Evolutionary conservation across 2,329 filamentous ascomycete genomes (phyloP), one percentile per base, ranked within the genome.

Genomic region (Fusarium secorum): DNA sequence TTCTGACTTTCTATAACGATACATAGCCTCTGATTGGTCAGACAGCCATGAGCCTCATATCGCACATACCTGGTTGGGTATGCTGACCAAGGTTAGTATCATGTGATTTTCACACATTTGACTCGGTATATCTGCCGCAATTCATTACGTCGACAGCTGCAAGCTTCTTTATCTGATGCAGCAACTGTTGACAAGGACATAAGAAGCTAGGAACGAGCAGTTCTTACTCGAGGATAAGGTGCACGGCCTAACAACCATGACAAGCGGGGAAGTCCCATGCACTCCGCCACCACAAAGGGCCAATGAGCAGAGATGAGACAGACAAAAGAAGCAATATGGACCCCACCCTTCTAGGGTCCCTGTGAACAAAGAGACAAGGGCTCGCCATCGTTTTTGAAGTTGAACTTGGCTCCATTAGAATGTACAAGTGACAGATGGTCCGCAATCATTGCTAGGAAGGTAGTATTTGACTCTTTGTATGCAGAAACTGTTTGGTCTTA

Each of bases 291-390:
- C 2, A 17, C 32, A 8, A 26, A 26, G 57, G 42, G 26, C 75
- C 75, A 77, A 77, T 77, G 57, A 56, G 51, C 55, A 61, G 38
- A 55, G 64, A 35, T 48, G 30, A 24, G 30, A 45, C 22, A 49
- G 63, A 70, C 74, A 60, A 77, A 77, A 77, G 74, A 77, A 77
- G 75, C 73, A 77, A 77, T 75, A 61, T 66, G 58, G 38, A 55
- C 39, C 64, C 72, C 74, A 63, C 75, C 60, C 28, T 55, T 35
- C 62, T 44, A 61, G 63, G 58, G 60, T 53, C 45, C 51, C 45
- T 33, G 61, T 63, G 61, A 52, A 46, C 52, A 57, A 55, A 46
- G 49, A 63, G 60, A 64, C 64, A 54, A 51, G 71, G 71, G 54
- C 51, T 60, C 38, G 48, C 28, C 48, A 46, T 36, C 36, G 18